A percentile compares a stretch with the other conserved stretches of the same genome.
Conservation (phyloP, 2,329 filamentous ascomycete genomes). For the Penicillium sp. region DNA sequence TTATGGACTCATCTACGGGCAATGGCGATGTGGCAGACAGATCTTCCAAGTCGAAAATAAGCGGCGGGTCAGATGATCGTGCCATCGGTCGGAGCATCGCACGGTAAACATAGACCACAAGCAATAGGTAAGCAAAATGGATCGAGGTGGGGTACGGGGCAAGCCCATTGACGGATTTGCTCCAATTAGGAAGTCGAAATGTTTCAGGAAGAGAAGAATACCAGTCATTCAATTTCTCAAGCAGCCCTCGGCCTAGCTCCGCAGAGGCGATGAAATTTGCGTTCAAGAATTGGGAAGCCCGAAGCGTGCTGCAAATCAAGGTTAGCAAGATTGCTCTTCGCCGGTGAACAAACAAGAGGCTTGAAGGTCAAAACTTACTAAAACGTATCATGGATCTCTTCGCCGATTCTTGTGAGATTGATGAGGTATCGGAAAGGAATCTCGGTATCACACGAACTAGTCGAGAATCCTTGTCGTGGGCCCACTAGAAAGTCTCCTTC, state of each 20-base stretch:
- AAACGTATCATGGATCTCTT: constrained; percentile 32
- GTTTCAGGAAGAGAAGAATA: constrained; percentile 30
- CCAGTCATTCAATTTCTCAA: constrained; percentile 32
- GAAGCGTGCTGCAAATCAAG: constrained; percentile 24
- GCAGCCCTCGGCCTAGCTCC: constrained; percentile 27
- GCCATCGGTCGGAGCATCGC: constrained; percentile 35
- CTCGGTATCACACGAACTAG: constrained; percentile 19
- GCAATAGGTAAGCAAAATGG: constrained; percentile 37
- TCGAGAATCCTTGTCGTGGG: constrained; percentile 16
- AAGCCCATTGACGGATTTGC: constrained; percentile 25
- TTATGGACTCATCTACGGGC: constrained; percentile 20
- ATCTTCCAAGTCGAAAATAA: constrained; percentile 29
- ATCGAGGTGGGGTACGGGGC: constrained; percentile 27
- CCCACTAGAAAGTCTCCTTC: constrained; percentile 30
- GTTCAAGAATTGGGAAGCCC: constrained; percentile 31
- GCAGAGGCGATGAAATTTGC: constrained; percentile 30
- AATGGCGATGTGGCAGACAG: constrained; percentile 19
- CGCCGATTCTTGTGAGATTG: constrained; percentile 30
- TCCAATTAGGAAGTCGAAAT: constrained; percentile 30
- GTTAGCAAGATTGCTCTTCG: background rate
- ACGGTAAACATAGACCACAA: constrained; percentile 37
- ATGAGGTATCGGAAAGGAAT: constrained; percentile 30
- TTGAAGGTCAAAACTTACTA: constrained; percentile 25
- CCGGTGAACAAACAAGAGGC: background rate
- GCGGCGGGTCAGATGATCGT: constrained; percentile 26